Conservation (phyloP, 2,329 filamentous ascomycete genomes). For the Paramyrothecium sp. region DNA sequence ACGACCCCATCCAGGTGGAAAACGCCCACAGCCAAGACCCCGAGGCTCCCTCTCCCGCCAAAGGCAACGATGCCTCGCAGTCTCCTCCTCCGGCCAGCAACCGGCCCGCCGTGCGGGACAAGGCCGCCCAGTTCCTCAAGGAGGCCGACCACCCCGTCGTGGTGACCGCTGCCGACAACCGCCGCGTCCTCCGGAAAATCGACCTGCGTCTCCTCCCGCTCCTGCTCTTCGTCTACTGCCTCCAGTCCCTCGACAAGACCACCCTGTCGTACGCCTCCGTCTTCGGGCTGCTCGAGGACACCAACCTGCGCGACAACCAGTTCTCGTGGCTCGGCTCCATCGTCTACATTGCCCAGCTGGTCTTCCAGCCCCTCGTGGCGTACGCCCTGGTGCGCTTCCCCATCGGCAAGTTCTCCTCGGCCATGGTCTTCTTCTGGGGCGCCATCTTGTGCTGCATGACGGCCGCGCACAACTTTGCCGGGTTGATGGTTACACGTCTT, state of each 20-base stretch:
- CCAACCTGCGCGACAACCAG: slow-evolving; percentile 44
- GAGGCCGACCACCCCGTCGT: slow-evolving; percentile 41
- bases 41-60: not conserved
- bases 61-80: not conserved
- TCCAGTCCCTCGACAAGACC: slow-evolving; percentile 26
- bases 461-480: slow-evolving; percentile 44
- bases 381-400: slow-evolving; percentile 54
- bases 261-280: slow-evolving; percentile 60
- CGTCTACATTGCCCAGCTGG: slow-evolving; percentile 30
- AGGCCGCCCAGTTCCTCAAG: slow-evolving; percentile 47
- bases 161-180: slow-evolving; percentile 52
- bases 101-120: slow-evolving; percentile 29
- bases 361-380: slow-evolving; percentile 51
- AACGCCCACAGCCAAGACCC: not conserved
- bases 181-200: slow-evolving; percentile 42
- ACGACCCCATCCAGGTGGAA: not conserved
- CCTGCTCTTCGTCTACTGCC: slow-evolving; percentile 51
- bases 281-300: slow-evolving; percentile 57
- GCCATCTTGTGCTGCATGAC: slow-evolving; percentile 50
- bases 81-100: not conserved
- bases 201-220: slow-evolving; percentile 49
- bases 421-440: slow-evolving; percentile 53
- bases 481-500: slow-evolving; percentile 42
- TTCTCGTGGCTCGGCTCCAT: slow-evolving; percentile 62
- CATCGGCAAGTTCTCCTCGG: slow-evolving; percentile 51